phyloP scores from a whole-genome alignment of 352 stramenopile genomes.

The Saprolegnia diclina region DNA sequence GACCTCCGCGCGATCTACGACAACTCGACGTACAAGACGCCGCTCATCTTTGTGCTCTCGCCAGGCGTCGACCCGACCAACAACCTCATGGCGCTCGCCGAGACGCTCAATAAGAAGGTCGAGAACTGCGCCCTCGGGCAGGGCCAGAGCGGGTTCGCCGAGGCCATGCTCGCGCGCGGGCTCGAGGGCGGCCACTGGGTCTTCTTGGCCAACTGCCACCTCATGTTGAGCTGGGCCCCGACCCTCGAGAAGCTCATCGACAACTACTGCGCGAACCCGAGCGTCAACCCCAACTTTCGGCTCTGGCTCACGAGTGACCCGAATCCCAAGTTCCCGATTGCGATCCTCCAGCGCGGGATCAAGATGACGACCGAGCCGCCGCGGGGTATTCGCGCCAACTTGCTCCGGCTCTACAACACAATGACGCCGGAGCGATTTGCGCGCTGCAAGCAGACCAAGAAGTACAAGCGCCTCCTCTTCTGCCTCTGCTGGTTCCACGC shows the following conservation, averaged over 20 bases:
- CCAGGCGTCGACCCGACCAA: conserved; percentile 93
- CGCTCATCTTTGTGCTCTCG: conserved; percentile 94
- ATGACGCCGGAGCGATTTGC: conserved; percentile 83
- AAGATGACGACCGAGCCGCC: conserved; percentile 97
- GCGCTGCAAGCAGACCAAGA: conserved; percentile 74
- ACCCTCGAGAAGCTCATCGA: conserved; percentile 93
- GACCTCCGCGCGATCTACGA: conserved; percentile 89
- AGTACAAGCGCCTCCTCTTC: conserved; percentile 92
- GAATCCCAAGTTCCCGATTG: conserved; percentile 93
- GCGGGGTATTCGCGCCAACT: conserved; percentile 87
- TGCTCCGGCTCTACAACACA: conserved; percentile 93
- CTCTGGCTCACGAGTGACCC: conserved; percentile 92
- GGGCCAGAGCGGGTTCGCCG: conserved; percentile 88
- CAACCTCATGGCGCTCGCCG: conserved; percentile 82
- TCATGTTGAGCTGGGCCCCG: conserved; percentile 94
- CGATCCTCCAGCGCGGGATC: conserved; percentile 91
- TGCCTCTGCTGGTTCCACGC: conserved; percentile 96
- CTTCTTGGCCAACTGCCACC: conserved; percentile 94
- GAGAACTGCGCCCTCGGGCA: conserved; percentile 92
- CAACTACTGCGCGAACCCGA: conserved; percentile 59
- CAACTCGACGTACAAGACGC: conserved; percentile 81
- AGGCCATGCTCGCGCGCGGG: conserved; percentile 83
- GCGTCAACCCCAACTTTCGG: conserved; percentile 85
- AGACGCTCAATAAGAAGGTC: conserved; percentile 75
- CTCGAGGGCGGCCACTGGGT: conserved; percentile 89